A percentile compares a stretch with the other conserved stretches of the same genome.
These are phyloP conservation scores for Suillus sp. DNA, from an alignment of 768 basidiomycete genomes.

Conservation along the genomic window DNA sequence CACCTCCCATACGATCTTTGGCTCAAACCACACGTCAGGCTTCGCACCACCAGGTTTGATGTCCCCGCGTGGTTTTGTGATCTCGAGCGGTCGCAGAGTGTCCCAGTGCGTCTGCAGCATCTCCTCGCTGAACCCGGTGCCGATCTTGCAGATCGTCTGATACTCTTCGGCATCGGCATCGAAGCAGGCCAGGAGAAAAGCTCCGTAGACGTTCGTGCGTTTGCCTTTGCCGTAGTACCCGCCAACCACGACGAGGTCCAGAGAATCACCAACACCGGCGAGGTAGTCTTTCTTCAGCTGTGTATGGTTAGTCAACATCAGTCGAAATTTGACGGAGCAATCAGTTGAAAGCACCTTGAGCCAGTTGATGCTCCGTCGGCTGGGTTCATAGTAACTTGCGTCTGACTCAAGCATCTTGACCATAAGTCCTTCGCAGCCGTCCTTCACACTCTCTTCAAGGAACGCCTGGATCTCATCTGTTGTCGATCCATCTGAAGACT, in stretches of 20 bases:
- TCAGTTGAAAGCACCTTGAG: constrained; percentile 68
- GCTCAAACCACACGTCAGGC: constrained; percentile 98
- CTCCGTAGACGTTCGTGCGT: constrained; percentile 95
- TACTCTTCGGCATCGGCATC: constrained; percentile 92
- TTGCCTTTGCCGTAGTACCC: constrained; percentile 98
- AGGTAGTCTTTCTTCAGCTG: constrained; percentile 99
- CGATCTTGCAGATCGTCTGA: constrained; percentile 99
- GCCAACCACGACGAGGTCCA: constrained; percentile 97
- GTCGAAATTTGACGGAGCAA: not conserved
- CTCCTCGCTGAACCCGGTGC: constrained; percentile 97
- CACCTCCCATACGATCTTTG: constrained; percentile 97
- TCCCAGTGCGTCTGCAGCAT: constrained; percentile 78
- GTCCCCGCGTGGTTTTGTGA: constrained; percentile 71
- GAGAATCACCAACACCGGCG: constrained; percentile 93
- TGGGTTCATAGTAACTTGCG: constrained; percentile 94
- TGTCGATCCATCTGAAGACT: constrained; percentile 84
- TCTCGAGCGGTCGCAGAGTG: constrained; percentile 78
- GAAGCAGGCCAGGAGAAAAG: constrained; percentile 96
- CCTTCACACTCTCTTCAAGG: constrained; percentile 95
- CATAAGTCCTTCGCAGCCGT: constrained; percentile 99
- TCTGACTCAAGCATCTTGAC: constrained; percentile 97
- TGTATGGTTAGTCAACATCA: not conserved
- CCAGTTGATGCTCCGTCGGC: constrained; percentile 95
- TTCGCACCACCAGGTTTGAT: constrained; percentile 91
- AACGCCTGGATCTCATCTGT: constrained; percentile 94